Conservation (phyloP, 306 rosid species). For the Quercus rubra region DNA sequence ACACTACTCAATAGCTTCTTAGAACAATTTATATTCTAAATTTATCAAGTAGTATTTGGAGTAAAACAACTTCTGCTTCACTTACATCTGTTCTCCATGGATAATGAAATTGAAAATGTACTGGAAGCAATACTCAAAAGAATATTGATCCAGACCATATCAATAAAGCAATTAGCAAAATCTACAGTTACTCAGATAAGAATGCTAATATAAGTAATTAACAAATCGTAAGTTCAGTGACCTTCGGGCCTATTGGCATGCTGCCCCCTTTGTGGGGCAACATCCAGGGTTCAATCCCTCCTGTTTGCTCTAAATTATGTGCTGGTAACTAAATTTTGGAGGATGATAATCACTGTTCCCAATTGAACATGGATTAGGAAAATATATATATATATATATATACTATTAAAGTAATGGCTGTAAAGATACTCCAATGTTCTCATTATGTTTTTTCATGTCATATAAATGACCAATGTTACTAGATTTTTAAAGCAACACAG, state of each 20-base stretch:
- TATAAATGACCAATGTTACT: neutral
- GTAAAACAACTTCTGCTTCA: neutral
- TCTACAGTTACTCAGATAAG: neutral
- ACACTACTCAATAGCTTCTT: neutral
- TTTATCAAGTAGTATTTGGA: neutral
- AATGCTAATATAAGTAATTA: neutral
- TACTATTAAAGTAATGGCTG: neutral
- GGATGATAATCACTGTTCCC: neutral
- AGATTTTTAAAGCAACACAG: neutral
- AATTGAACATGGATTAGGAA: neutral
- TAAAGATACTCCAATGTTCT: neutral
- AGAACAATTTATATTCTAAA: neutral
- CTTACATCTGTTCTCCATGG: neutral
- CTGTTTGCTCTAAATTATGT: neutral
- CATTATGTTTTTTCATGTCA: neutral
- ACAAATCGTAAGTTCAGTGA: neutral
- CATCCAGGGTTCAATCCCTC: too few relatives aligned
- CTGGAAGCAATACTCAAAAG: neutral
- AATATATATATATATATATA: too few relatives aligned
- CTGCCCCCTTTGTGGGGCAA: too few relatives aligned
- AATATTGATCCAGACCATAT: neutral
- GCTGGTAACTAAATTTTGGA: neutral
- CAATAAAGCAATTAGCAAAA: neutral
- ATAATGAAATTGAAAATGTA: neutral
- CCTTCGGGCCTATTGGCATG: too few relatives aligned